These are phyloP conservation scores for Albophoma yamanashiensis DNA, from an alignment of 2,329 filamentous ascomycete species.

Conservation along the genomic window DNA sequence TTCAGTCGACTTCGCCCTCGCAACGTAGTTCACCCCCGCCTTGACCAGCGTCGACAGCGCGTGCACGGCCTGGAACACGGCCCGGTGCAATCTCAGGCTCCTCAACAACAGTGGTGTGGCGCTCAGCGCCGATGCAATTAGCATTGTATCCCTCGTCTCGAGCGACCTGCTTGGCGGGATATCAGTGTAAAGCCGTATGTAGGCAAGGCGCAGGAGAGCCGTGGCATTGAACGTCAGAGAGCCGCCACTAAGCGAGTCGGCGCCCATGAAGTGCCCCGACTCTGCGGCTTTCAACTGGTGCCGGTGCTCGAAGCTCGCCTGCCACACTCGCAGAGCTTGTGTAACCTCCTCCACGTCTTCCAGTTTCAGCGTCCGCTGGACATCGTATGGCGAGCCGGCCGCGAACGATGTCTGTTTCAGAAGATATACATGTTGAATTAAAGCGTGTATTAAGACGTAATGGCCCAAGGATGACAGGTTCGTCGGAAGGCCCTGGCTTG, in stretches of 20 bases:
- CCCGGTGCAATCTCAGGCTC: constrained; percentile 48
- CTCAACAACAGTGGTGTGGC: constrained; percentile 48
- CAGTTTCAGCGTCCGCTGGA: constrained; percentile 36
- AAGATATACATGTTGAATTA: constrained; percentile 63
- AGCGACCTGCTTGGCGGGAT: constrained; percentile 51
- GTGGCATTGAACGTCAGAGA: constrained; percentile 58
- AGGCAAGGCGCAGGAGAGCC: constrained; percentile 47
- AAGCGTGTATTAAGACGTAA: constrained; percentile 60
- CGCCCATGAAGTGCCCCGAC: constrained; percentile 30
- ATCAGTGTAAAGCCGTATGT: constrained; percentile 57
- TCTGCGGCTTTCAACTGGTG: constrained; percentile 40
- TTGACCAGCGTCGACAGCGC: constrained; percentile 58
- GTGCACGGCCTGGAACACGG: constrained; percentile 57
- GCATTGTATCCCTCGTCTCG: constrained; percentile 51
- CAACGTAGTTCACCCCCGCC: constrained; percentile 50
- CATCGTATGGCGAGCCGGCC: constrained; percentile 35
- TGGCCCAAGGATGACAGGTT: constrained; percentile 53
- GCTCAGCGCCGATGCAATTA: constrained; percentile 51
- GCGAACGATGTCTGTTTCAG: constrained; percentile 52
- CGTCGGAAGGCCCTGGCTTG: constrained; percentile 33
- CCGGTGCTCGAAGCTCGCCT: constrained; percentile 45
- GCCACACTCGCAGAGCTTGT: constrained; percentile 47
- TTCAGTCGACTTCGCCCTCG: constrained; percentile 47
- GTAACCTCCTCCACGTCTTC: constrained; percentile 47
- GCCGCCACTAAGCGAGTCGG: constrained; percentile 43